phyloP scores from a whole-genome alignment of 495 filamentous ascomycete species.

The Elaphomyces granulatus region DNA sequence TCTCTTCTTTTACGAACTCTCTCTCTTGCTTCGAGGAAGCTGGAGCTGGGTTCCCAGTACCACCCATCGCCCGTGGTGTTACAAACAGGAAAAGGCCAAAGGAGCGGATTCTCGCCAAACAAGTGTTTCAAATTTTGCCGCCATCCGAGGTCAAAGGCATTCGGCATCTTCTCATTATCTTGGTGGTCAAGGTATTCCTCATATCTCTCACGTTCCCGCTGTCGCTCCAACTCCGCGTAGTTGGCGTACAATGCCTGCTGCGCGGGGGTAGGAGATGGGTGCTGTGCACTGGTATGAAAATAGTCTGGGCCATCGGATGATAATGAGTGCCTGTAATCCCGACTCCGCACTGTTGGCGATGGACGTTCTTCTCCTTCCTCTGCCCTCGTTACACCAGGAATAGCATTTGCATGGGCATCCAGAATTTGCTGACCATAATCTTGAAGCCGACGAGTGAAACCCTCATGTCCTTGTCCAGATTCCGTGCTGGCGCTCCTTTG shows the following conservation, averaged over 20 bases:
- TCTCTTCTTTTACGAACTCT: slow-evolving; percentile 42
- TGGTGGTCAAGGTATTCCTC: slow-evolving; percentile 79
- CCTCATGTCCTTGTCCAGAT: slow-evolving; percentile 46
- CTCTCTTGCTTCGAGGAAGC: slow-evolving; percentile 55
- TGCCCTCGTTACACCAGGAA: slow-evolving; percentile 63
- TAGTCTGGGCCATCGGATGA: not conserved
- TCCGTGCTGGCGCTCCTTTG: slow-evolving; percentile 26
- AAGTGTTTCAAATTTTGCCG: slow-evolving; percentile 65
- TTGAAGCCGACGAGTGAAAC: slow-evolving; percentile 41
- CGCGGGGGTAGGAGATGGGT: slow-evolving; percentile 18
- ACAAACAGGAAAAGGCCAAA: slow-evolving; percentile 71
- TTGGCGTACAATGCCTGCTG: slow-evolving; percentile 39
- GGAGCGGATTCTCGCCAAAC: slow-evolving; percentile 53
- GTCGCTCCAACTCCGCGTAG: slow-evolving; percentile 58
- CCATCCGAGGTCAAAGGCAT: slow-evolving; percentile 83
- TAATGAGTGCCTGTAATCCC: slow-evolving; percentile 4
- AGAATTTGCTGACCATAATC: slow-evolving; percentile 60
- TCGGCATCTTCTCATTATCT: slow-evolving; percentile 71
- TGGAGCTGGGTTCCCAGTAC: slow-evolving; percentile 72
- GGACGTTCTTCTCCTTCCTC: slow-evolving; percentile 60
- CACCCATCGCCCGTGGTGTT: slow-evolving; percentile 88
- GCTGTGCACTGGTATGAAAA: not conserved
- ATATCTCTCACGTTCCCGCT: slow-evolving; percentile 60
- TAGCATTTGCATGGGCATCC: slow-evolving; percentile 68
- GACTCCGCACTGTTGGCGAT: slow-evolving; percentile 16